A percentile compares a stretch with the other conserved stretches of the same genome.
phyloP scores from a whole-genome alignment of 208 protist species.

The Crithidia thermophila region DNA sequence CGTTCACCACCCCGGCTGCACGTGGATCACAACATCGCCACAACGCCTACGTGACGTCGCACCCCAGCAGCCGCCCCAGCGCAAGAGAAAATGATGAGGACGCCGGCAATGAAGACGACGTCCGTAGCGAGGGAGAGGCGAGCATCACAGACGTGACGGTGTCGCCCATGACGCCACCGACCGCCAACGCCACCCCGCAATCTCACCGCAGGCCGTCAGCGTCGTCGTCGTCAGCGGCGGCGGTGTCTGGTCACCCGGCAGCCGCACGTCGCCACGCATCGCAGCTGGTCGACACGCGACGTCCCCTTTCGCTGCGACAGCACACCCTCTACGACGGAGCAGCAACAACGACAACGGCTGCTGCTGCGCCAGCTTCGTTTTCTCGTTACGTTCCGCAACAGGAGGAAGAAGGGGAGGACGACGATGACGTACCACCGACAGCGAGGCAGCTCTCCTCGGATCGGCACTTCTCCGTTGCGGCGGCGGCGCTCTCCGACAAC shows the following conservation, averaged over 20 bases:
- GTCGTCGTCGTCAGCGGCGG: slow-evolving; percentile 1
- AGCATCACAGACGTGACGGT: slow-evolving; percentile 35
- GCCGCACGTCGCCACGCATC: no score
- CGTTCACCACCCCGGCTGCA: background rate
- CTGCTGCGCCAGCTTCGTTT: background rate
- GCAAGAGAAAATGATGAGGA: background rate
- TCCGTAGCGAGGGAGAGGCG: background rate
- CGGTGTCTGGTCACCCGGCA: no score
- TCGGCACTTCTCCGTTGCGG: slow-evolving; percentile 14
- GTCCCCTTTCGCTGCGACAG: background rate
- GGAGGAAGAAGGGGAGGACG: no score
- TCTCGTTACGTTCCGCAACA: background rate
- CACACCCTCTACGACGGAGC: background rate
- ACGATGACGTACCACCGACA: slow-evolving; percentile 6
- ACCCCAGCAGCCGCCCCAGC: background rate
- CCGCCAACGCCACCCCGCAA: slow-evolving; percentile 13
- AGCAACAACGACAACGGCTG: background rate
- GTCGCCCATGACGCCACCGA: slow-evolving; percentile 31
- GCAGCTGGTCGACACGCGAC: background rate
- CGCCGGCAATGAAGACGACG: background rate
- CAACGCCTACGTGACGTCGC: background rate
- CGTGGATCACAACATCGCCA: no score
- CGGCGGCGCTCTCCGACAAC: background rate
- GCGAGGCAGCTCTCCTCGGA: slow-evolving; percentile 31
- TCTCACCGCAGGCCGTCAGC: background rate